Percentiles rank a stretch among this genome's conserved stretches.
phyloP scores from a whole-genome alignment of 805 yeast genomes.

The Hanseniaspora meyeri region DNA sequence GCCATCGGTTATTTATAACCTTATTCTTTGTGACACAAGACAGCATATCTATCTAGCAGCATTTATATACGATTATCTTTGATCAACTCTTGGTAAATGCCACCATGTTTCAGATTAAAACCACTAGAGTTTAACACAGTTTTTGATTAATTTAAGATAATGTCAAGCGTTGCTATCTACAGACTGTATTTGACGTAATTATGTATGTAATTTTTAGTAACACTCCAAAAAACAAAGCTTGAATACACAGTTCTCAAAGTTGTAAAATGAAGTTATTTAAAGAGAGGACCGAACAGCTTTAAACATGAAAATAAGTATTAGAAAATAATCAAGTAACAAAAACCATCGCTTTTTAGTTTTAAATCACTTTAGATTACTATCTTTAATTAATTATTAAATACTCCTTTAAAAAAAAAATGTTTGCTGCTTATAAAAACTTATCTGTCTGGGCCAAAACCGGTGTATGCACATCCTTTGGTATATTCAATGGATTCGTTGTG shows the following conservation, averaged over 20 bases:
- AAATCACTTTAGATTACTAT: background rate
- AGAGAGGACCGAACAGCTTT: too few species aligned
- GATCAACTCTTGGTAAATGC: background rate
- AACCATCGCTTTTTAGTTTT: background rate
- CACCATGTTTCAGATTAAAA: too few species aligned
- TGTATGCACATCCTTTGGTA: constrained; percentile 9
- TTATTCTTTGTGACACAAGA: background rate
- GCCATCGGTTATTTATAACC: background rate
- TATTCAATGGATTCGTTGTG: constrained; percentile 7
- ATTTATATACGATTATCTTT: background rate
- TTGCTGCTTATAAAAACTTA: constrained; percentile 5
- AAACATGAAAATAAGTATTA: too few species aligned
- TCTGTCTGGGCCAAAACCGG: constrained; percentile 12
- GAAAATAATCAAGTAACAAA: background rate
- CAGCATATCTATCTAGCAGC: background rate
- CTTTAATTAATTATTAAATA: background rate
- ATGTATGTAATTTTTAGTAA: background rate
- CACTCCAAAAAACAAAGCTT: too few species aligned
- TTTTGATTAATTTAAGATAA: background rate
- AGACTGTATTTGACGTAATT: too few species aligned
- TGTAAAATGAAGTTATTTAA: too few species aligned
- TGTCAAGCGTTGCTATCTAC: background rate
- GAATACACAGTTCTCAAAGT: background rate
- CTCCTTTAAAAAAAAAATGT: background rate
- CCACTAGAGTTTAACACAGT: too few species aligned